Conservation (phyloP, 495 filamentous ascomycete species). For the Aspergillus leporis region DNA sequence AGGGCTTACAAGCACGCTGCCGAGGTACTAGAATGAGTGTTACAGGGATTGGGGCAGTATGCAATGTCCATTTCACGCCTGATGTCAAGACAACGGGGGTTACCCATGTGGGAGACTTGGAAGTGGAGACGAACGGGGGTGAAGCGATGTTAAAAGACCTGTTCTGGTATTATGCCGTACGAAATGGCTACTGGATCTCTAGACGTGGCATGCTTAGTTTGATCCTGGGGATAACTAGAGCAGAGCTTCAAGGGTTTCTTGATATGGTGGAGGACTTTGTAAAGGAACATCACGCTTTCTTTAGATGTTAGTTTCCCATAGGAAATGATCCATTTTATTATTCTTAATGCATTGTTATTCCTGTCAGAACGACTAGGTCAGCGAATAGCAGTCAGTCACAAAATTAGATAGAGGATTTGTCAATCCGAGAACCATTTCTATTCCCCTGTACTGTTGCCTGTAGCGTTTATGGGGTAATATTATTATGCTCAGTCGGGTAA, state of each 20-base stretch:
- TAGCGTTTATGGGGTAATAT: no score
- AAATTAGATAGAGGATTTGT: no score
- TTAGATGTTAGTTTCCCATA: not conserved
- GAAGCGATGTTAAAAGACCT: constrained; percentile 38
- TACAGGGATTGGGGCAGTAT: constrained; percentile 20
- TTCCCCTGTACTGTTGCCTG: no score
- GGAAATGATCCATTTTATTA: no score
- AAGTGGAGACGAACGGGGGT: not conserved
- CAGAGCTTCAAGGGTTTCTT: constrained; percentile 42
- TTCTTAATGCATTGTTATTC: no score
- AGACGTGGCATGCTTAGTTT: constrained; percentile 43
- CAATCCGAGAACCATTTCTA: no score
- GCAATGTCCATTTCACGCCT: constrained; percentile 20
- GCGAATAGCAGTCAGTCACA: no score
- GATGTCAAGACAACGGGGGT: constrained; percentile 18
- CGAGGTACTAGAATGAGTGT: constrained; percentile 21
- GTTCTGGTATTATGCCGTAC: constrained; percentile 52
- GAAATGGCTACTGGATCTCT: constrained; percentile 49
- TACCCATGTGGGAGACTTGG: not conserved
- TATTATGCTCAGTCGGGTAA: no score
- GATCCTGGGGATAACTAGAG: constrained; percentile 38
- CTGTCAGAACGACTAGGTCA: no score
- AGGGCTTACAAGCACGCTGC: constrained; percentile 3
- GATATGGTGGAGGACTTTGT: constrained; percentile 8
- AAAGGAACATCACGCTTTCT: not conserved